phyloP scores from a whole-genome alignment of 2,329 filamentous ascomycete genomes.

The Leptographium galeiforme region DNA sequence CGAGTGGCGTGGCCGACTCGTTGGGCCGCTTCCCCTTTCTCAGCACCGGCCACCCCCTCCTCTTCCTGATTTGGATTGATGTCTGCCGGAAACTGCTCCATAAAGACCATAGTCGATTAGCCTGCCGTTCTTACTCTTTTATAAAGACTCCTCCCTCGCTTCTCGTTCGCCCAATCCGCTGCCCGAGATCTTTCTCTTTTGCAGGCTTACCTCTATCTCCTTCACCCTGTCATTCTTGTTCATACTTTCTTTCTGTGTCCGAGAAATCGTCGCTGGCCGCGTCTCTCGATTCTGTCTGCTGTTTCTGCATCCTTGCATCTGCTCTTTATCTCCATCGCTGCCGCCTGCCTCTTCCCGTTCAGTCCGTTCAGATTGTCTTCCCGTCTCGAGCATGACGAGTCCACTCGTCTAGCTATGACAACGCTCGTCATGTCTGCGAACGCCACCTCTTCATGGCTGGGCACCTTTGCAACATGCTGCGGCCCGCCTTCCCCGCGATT shows the following conservation, averaged over 20 bases:
- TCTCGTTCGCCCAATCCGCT: conserved; percentile 2
- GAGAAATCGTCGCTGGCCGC: background rate
- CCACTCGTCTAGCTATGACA: background rate
- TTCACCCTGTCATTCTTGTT: background rate
- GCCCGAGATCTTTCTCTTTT: background rate
- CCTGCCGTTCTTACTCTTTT: background rate
- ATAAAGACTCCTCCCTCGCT: background rate
- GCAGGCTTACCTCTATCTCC: background rate
- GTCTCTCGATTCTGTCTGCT: background rate
- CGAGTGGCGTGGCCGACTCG: conserved; percentile 1
- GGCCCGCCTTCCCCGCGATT: conserved; percentile 14
- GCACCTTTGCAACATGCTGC: conserved; percentile 32
- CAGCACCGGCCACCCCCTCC: background rate
- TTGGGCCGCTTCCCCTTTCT: background rate
- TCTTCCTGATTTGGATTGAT: background rate
- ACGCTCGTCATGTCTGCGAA: conserved; percentile 22
- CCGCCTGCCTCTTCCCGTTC: background rate
- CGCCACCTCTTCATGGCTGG: conserved; percentile 32
- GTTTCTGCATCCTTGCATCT: background rate
- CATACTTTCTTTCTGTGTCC: too few relatives aligned
- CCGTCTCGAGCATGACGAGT: background rate
- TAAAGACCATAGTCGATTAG: background rate
- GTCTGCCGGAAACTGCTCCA: background rate
- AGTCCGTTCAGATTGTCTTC: background rate
- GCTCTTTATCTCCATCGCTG: background rate